Conservation (phyloP, 2,329 filamentous ascomycete genomes). For the Calonectria multiphialidica region DNA sequence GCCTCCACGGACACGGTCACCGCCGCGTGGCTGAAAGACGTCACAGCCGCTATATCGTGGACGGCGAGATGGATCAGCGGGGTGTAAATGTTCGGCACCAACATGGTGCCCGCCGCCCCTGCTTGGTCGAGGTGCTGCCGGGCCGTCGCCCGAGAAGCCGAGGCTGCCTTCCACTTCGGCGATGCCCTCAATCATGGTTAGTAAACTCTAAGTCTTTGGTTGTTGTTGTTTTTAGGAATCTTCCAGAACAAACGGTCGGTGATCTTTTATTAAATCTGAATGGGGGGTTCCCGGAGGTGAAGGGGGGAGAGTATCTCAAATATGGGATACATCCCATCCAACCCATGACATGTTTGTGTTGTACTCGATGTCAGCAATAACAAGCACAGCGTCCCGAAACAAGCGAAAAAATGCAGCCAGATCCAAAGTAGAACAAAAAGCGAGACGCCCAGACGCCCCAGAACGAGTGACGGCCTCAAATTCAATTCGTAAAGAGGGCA, state of each 20-base stretch:
- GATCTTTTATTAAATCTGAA: neutral
- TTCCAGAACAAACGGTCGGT: neutral
- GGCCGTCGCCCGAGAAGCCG: neutral
- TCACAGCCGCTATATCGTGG: neutral
- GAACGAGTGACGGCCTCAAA: neutral
- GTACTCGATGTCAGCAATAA: neutral
- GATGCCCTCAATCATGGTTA: slow-evolving; percentile 28
- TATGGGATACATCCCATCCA: neutral
- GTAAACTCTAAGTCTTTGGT: neutral
- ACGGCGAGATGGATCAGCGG: neutral
- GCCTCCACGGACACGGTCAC: neutral
- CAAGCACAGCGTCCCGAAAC: neutral
- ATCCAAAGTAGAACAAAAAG: neutral
- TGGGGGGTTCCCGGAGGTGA: neutral
- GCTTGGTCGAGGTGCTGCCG: neutral
- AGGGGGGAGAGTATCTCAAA: neutral
- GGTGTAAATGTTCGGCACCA: neutral
- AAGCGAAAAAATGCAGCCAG: neutral
- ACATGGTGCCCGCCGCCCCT: neutral
- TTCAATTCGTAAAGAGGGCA: slow-evolving; percentile 8
- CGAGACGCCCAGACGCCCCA: neutral
- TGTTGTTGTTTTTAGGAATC: neutral
- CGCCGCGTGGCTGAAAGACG: neutral
- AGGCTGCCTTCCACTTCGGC: slow-evolving; percentile 24
- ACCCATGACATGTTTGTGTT: slow-evolving; percentile 21